Evolutionary conservation across 768 basidiomycete species (phyloP).

Genomic region (Mycena galopus): DNA sequence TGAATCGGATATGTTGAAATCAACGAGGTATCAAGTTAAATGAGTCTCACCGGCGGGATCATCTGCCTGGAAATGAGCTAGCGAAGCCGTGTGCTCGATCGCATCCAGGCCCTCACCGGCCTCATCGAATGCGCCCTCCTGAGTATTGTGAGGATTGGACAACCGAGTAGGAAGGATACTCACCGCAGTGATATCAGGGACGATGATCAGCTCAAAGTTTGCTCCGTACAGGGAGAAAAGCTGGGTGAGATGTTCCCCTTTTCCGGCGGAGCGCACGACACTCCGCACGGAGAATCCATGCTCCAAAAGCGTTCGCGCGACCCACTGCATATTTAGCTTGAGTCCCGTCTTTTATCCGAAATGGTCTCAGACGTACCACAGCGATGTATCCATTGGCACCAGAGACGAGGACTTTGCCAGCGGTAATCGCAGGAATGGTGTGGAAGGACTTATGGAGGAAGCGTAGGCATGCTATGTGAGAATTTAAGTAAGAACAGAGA

Average conservation of each 20-base stretch:
- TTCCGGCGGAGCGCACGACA: slow-evolving; percentile 72
- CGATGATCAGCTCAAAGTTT: slow-evolving; percentile 75
- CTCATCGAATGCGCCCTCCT: slow-evolving; percentile 83
- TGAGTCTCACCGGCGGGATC: slow-evolving; percentile 53
- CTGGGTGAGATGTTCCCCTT: slow-evolving; percentile 60
- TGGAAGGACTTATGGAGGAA: not conserved
- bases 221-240: slow-evolving; percentile 67
- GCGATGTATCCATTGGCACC: slow-evolving; percentile 11
- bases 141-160: not conserved
- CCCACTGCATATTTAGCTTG: not conserved
- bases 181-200: slow-evolving; percentile 69
- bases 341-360: not conserved
- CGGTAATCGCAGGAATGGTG: slow-evolving; percentile 4
- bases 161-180: slow-evolving; percentile 34
- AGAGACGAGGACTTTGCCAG: slow-evolving; percentile 10
- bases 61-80: slow-evolving; percentile 60
- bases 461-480: too few relatives aligned
- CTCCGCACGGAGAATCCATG: slow-evolving; percentile 60
- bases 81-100: slow-evolving; percentile 78
- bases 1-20: not conserved
- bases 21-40: not conserved
- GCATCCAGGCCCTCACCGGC: slow-evolving; percentile 83
- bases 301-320: not conserved
- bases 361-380: not conserved
- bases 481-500: too few relatives aligned